Evolutionary conservation across 208 protist species (phyloP), one percentile per base, ranked within the genome.

Genomic region (Crithidia fasciculata): DNA sequence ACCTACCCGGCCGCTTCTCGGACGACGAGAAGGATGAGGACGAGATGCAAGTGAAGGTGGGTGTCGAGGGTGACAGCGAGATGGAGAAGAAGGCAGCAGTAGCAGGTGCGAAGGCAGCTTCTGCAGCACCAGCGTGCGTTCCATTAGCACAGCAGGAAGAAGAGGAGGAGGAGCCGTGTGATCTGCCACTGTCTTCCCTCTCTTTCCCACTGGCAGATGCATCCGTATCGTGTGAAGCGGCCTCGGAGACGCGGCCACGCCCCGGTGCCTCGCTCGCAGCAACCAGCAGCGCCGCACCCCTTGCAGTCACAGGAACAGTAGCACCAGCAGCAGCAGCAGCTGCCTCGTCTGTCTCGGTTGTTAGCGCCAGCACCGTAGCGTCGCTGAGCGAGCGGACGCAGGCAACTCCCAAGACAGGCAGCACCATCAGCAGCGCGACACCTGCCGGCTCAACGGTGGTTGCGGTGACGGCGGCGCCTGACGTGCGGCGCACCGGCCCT

Each of bases 361-460:
- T 69, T 16, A 57, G 47, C 5, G 52, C 52, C 15, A 69, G 64
- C 62, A 57, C 62, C 3, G 4, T 50, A 4, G 52, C 52, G 8
- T 69, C 52, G 15, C 15, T 69, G 16, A 59, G 64, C 18, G 64
- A 69, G 37, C 52, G n/a, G 36, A 69, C 64, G 40, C 52, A 57
- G 16, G 40, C 12, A 3, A 59, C 64, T 4, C 8, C 2, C 5
- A 57, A 59, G 52, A 69, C 44, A 8, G 52, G 45, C 37, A 59
- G 52, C 37, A 50, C 52, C n/a, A n/a, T 69, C 10, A 69, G 64
- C 64, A 49, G 52, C 36, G 43, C 64, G 8, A 68, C 62, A 36
- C 16, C 49, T 39, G 18, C 39, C 15, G 64, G 13, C n/a, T 57
- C n/a, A 4, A 45, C 60, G 19, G 60, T 13, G n/a, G 19, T 4